These are phyloP conservation scores for Zymoseptoria brevis DNA, from an alignment of 2,329 filamentous ascomycete genomes.

Conservation along the genomic window DNA sequence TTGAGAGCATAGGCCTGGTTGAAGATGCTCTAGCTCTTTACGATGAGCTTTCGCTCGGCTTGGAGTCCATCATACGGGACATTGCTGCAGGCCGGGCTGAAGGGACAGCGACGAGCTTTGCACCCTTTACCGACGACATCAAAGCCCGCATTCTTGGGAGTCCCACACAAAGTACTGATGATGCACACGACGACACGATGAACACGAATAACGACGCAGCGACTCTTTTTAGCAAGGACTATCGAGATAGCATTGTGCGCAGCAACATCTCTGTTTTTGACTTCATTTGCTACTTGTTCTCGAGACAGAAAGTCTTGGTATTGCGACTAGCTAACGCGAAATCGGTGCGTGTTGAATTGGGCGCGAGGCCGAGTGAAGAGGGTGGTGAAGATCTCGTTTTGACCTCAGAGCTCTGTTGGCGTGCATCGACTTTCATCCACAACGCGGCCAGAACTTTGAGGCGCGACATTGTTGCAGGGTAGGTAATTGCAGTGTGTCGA, in stretches of 20 bases:
- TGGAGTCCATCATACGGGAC: constrained; percentile 75
- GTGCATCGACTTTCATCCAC: constrained; percentile 77
- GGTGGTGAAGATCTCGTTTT: constrained; percentile 62
- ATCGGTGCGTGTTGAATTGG: constrained; percentile 36
- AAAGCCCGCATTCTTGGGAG: constrained; percentile 20
- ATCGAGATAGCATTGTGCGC: constrained; percentile 82
- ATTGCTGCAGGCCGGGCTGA: constrained; percentile 54
- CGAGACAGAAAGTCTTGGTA: constrained; percentile 74
- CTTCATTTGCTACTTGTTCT: constrained; percentile 89
- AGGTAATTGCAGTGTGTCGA: constrained; percentile 30
- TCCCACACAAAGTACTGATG: constrained; percentile 10
- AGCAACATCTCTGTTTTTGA: constrained; percentile 96
- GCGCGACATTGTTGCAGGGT: constrained; percentile 62
- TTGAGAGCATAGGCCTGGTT: constrained; percentile 91
- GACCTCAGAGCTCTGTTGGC: constrained; percentile 77
- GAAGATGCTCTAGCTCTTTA: constrained; percentile 94
- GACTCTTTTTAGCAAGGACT: constrained; percentile 55
- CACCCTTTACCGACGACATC: constrained; percentile 66
- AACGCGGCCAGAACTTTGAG: constrained; percentile 72
- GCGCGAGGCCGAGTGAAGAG: constrained; percentile 25
- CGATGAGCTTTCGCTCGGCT: constrained; percentile 80
- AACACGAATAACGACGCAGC: constrained; percentile 11
- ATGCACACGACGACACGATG: constrained; percentile 6
- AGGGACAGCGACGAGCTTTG: constrained; percentile 63
- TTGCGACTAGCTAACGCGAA: constrained; percentile 69